Conservation (phyloP, 192 early-diverging fungal genomes). For the Rhizophagus clarus region DNA sequence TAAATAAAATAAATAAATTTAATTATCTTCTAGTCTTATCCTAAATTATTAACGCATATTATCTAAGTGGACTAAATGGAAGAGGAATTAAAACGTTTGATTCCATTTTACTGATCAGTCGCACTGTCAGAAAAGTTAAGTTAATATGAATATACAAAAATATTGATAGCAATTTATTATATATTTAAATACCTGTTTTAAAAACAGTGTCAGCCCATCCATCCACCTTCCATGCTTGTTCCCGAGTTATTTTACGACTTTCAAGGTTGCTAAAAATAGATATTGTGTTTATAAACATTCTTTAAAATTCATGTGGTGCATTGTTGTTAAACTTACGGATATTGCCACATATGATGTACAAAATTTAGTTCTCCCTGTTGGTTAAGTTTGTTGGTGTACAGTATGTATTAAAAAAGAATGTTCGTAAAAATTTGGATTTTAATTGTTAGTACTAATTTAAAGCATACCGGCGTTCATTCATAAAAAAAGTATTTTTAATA, state of each 20-base stretch:
- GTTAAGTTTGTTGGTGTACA: neutral
- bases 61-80: slow-evolving; percentile 73
- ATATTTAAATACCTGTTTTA: slow-evolving; percentile 68
- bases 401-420: neutral
- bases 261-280: slow-evolving; percentile 67
- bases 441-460: neutral
- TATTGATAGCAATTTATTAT: too few species aligned
- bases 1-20: neutral
- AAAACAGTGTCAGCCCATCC: slow-evolving; percentile 92
- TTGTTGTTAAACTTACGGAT: slow-evolving; percentile 60
- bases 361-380: slow-evolving; percentile 70
- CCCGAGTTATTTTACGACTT: slow-evolving; percentile 85
- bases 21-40: neutral
- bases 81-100: slow-evolving; percentile 77
- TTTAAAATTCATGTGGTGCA: neutral
- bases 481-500: neutral
- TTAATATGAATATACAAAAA: neutral
- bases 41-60: neutral
- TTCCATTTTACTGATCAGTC: slow-evolving; percentile 80
- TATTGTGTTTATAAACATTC: neutral
- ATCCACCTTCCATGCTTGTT: slow-evolving; percentile 91
- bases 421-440: neutral
- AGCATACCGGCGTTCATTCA: neutral
- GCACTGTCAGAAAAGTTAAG: slow-evolving; percentile 51
- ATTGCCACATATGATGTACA: slow-evolving; percentile 93